Evolutionary conservation across 2,329 filamentous ascomycete genomes (phyloP).

Genomic region (Cladophialophora immunda): DNA sequence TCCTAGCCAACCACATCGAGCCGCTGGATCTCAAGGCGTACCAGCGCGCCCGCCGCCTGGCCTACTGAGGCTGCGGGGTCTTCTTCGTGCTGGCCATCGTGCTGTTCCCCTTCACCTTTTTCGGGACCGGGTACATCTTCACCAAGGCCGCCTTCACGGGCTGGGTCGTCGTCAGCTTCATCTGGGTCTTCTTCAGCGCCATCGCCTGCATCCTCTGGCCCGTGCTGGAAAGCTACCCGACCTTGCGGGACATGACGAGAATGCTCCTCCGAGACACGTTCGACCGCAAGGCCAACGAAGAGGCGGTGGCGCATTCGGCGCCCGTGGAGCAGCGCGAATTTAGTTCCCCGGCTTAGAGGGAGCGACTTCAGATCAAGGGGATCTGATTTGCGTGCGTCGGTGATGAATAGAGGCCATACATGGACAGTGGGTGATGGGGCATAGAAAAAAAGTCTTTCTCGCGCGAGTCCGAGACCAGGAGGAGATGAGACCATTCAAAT

Average conservation of each 20-base stretch:
- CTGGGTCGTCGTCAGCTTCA: constrained; percentile 77
- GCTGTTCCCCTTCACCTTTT: constrained; percentile 81
- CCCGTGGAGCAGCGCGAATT: too few species aligned
- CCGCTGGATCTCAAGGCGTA: neutral
- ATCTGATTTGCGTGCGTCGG: too few species aligned
- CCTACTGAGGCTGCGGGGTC: neutral
- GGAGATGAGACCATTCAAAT: too few species aligned
- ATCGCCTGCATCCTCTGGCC: constrained; percentile 82
- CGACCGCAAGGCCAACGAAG: neutral
- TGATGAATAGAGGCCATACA: too few species aligned
- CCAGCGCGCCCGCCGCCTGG: neutral
- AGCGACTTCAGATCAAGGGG: too few species aligned
- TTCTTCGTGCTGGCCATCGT: constrained; percentile 47
- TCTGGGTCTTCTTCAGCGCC: constrained; percentile 79
- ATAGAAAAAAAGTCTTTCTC: too few species aligned
- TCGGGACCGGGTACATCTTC: constrained; percentile 52
- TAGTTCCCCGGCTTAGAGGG: too few species aligned
- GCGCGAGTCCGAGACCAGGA: too few species aligned
- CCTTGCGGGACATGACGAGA: neutral
- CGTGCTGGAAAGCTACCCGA: constrained; percentile 71
- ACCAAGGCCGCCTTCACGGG: constrained; percentile 70
- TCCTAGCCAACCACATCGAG: neutral
- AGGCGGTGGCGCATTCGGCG: too few species aligned
- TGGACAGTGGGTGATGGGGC: too few species aligned
- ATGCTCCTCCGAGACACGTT: neutral